A percentile compares a stretch with the other conserved stretches of the same genome.
Conservation (phyloP, 345 rosid species). For the Abelmoschus esculentus region DNA sequence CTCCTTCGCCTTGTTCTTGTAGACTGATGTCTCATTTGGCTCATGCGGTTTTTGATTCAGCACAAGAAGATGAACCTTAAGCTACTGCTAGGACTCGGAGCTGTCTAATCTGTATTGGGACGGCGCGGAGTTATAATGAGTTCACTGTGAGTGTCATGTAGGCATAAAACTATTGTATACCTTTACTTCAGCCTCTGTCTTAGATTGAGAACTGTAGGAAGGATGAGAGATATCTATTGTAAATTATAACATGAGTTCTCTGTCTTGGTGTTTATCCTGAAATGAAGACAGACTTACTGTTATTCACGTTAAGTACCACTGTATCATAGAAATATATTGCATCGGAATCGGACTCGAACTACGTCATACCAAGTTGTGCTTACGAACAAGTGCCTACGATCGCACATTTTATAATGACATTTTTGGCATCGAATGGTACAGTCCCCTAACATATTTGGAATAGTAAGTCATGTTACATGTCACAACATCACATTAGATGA, state of each 20-base stretch:
- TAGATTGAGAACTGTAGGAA: not conserved
- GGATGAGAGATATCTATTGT: constrained; percentile 22
- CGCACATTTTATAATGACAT: too few species aligned
- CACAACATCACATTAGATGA: not conserved
- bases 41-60: constrained; percentile 30
- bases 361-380: too few species aligned
- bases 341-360: too few species aligned
- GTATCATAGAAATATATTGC: too few species aligned
- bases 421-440: too few species aligned
- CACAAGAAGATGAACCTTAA: constrained; percentile 66
- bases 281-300: not conserved
- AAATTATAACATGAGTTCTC: constrained; percentile 21
- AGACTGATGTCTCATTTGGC: not conserved
- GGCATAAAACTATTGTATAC: not conserved
- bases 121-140: constrained; percentile 4
- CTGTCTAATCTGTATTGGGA: not conserved
- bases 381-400: too few species aligned
- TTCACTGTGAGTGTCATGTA: not conserved
- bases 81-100: not conserved
- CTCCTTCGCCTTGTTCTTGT: not conserved
- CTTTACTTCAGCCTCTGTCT: not conserved
- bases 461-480: too few species aligned
- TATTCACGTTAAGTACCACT: too few species aligned
- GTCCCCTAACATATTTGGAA: too few species aligned
- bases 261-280: constrained; percentile 5